Evolutionary conservation across 1,139 yeast genomes (phyloP).

Genomic region (Pichia sp.): DNA sequence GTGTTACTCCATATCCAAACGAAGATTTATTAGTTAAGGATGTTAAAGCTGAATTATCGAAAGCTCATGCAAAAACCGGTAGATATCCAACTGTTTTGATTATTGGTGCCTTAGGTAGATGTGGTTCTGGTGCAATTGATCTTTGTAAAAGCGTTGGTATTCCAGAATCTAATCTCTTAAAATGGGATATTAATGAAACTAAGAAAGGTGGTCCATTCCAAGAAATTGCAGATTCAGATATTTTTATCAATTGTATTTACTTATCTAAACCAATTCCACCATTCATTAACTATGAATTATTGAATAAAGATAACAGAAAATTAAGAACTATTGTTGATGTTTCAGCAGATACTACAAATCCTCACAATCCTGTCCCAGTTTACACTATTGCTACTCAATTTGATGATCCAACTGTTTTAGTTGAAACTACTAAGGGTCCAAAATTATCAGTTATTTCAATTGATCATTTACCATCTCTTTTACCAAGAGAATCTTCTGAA

Average conservation of each 20-base stretch:
- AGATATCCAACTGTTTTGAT: conserved; percentile 73
- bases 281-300: conserved; percentile 63
- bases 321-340: conserved; percentile 93
- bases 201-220: conserved; percentile 94
- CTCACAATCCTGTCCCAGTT: conserved; percentile 95
- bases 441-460: conserved; percentile 90
- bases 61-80: conserved; percentile 59
- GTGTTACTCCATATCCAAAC: conserved; percentile 75
- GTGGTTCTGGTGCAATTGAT: conserved; percentile 97
- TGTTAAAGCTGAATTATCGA: conserved; percentile 54
- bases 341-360: conserved; percentile 97
- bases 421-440: conserved; percentile 71
- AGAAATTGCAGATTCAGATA: conserved; percentile 83
- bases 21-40: conserved; percentile 68
- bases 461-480: conserved; percentile 90
- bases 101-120: conserved; percentile 97
- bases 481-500: conserved; percentile 97
- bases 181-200: conserved; percentile 98
- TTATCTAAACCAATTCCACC: conserved; percentile 92
- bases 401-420: conserved; percentile 82
- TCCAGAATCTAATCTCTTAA: conserved; percentile 73
- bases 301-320: conserved; percentile 61
- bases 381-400: conserved; percentile 86
- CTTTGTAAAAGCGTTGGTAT: conserved; percentile 77
- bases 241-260: conserved; percentile 93